Base-by-base conservation (phyloP, 805 yeast genomes). In the Lachancea waltii region DNA sequence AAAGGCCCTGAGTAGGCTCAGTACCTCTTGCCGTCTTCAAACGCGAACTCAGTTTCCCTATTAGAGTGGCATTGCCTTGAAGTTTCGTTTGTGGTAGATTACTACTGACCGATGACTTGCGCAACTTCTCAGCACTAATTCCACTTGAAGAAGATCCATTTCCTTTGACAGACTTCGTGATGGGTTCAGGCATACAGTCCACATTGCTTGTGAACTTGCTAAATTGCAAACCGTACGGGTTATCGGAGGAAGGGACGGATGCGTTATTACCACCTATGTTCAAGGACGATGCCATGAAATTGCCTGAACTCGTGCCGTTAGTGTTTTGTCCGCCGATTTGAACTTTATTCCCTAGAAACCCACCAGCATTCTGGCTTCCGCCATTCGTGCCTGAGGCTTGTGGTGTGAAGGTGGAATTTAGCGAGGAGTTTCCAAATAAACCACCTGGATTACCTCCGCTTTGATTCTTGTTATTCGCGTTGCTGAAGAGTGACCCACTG, bases 121-220 rank as follows among this genome's bases (percentile, higher is more conserved):
- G 48, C 35, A 41, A 40, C 19, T 30, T 30, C 7, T 39, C 39
- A 3, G 3, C 16, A 11, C 6, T 29, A 3, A 16, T 21, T 21
- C 22, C 13, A 2, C 13, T 15, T 14, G 17, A 11, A 11, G 38
- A n/a, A n/a, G 31, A 7, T 10, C 53, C 37, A 30, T 49, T 48
- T 17, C 44, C 41, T 2, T 47, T 39, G 24, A 44, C 50, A 2
- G 63, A 54, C 20, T 59, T 59, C 6, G 69, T 65, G 30, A 65
- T 52, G 10, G 69, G 57, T 36, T 60, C 60, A 14, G 71, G 69
- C 50, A 66, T 56, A 9, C 49, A 61, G 17, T 62, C 59, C 25
- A 64, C 50, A 21, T 56, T 42, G 31, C 50, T 45, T 23, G 60
- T 55, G 3, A 41, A 23, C 29, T 48, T 53, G 29, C 47, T 42